Conservation (phyloP, 1,284 basidiomycete genomes). For the Cutaneotrichosporon cavernicola region DNA sequence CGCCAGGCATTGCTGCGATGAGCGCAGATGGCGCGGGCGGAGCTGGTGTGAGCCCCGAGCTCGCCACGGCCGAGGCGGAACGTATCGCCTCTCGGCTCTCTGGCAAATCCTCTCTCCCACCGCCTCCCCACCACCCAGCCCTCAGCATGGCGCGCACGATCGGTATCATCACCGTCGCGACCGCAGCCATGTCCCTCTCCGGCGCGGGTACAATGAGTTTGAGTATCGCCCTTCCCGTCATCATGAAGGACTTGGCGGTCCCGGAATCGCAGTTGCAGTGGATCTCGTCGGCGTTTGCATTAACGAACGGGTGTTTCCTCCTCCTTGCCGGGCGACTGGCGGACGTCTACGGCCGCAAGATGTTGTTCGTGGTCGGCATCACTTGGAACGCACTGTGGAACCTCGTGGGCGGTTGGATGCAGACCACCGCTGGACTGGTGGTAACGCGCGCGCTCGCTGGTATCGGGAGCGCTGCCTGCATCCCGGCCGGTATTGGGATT, state of each 20-base stretch:
- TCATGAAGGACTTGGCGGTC: conserved; percentile 58
- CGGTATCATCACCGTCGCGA: conserved; percentile 19
- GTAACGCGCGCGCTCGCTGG: conserved; percentile 44
- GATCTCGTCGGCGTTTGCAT: conserved; percentile 61
- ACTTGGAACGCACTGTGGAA: conserved; percentile 40
- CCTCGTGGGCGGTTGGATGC: conserved; percentile 48
- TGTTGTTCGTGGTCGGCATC: conserved; percentile 62
- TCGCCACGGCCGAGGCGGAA: conserved; percentile 14
- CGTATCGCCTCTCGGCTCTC: background rate
- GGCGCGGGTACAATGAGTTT: conserved; percentile 35
- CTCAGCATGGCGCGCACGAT: conserved; percentile 18
- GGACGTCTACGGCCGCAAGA: conserved; percentile 69
- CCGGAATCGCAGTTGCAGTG: conserved; percentile 60
- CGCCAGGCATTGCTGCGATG: conserved; percentile 3
- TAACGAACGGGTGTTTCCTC: conserved; percentile 65
- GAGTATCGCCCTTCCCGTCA: conserved; percentile 64
- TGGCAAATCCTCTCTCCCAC: background rate
- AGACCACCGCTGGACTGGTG: conserved; percentile 37
- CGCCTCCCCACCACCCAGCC: background rate
- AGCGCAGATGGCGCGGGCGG: conserved; percentile 4
- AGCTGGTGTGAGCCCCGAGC: conserved; percentile 18
- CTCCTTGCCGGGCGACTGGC: conserved; percentile 68
- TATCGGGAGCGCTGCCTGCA: conserved; percentile 29
- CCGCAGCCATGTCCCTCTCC: conserved; percentile 23
- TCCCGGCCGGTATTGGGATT: conserved; percentile 62